phyloP scores from a whole-genome alignment of 768 basidiomycete genomes.

The Serendipita vermifera region DNA sequence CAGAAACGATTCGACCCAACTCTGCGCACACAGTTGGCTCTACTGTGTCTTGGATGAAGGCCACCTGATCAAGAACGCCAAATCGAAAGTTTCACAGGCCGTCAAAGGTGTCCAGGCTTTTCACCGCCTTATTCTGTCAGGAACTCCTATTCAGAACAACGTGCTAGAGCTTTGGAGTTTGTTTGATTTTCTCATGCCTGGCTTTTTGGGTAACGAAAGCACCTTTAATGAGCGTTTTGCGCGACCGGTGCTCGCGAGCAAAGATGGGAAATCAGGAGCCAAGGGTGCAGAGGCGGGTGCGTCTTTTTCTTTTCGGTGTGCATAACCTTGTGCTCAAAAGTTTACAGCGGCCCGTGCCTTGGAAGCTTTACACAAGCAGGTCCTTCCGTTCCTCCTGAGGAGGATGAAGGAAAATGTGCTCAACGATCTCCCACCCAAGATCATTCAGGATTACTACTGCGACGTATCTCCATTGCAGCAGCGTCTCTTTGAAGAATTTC shows the following conservation, averaged over 20 bases:
- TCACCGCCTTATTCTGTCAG: constrained; percentile 88
- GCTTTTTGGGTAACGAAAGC: constrained; percentile 90
- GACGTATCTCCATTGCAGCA: constrained; percentile 93
- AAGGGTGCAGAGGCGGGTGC: constrained; percentile 89
- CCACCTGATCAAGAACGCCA: constrained; percentile 97
- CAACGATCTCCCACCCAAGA: constrained; percentile 92
- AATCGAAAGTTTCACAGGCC: constrained; percentile 93
- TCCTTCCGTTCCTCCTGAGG: constrained; percentile 92
- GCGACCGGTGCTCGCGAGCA: constrained; percentile 87
- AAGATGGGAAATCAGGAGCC: constrained; percentile 73
- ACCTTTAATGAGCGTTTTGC: constrained; percentile 93
- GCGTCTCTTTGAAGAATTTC: constrained; percentile 86
- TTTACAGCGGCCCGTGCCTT: constrained; percentile 74
- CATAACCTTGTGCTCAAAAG: constrained; percentile 6
- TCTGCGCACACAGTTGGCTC: constrained; percentile 70
- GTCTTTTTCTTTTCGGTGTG: constrained; percentile 22
- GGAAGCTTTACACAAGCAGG: constrained; percentile 96
- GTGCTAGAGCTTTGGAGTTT: constrained; percentile 96
- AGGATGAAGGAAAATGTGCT: constrained; percentile 96
- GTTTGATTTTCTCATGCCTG: constrained; percentile 99
- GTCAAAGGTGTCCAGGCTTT: constrained; percentile 83
- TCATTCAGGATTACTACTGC: constrained; percentile 99
- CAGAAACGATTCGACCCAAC: constrained; percentile 74
- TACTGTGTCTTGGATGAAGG: constrained; percentile 98
- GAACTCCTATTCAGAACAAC: constrained; percentile 98